These are phyloP conservation scores for Eucalyptus shirleyi DNA, from an alignment of 345 rosid species.

Conservation along the genomic window DNA sequence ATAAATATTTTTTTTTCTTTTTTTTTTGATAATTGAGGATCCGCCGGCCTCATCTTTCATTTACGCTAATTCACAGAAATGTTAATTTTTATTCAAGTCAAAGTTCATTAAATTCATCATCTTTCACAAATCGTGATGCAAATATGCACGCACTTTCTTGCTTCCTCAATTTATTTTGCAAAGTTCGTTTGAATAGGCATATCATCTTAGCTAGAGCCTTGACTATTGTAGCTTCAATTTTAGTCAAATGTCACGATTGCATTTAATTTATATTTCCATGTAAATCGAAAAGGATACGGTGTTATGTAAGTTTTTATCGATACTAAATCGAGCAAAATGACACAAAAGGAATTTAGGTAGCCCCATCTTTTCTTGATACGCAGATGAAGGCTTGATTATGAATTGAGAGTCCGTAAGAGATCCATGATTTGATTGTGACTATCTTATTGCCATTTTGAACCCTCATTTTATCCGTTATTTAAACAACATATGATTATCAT, in stretches of 20 bases:
- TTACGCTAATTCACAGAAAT: no score
- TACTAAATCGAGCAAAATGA: no score
- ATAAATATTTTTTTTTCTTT: no score
- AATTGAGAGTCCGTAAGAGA: fast-evolving
- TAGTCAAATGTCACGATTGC: neutral
- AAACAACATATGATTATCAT: neutral
- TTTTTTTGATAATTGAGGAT: no score
- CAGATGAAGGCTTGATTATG: neutral
- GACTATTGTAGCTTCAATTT: neutral
- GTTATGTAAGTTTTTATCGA: no score
- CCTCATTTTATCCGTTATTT: no score
- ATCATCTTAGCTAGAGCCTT: neutral
- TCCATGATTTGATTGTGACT: neutral
- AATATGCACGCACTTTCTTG: no score
- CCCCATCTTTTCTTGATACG: no score
- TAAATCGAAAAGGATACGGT: no score
- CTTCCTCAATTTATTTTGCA: neutral
- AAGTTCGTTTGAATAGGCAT: neutral
- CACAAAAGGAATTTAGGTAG: no score
- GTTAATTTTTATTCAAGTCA: neutral
- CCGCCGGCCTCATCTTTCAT: fast-evolving
- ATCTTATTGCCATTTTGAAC: neutral
- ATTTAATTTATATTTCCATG: neutral
- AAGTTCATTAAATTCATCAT: neutral
- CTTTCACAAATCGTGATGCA: neutral